phyloP scores from a whole-genome alignment of 2,329 filamentous ascomycete genomes.

The Colletotrichum tropicale region DNA sequence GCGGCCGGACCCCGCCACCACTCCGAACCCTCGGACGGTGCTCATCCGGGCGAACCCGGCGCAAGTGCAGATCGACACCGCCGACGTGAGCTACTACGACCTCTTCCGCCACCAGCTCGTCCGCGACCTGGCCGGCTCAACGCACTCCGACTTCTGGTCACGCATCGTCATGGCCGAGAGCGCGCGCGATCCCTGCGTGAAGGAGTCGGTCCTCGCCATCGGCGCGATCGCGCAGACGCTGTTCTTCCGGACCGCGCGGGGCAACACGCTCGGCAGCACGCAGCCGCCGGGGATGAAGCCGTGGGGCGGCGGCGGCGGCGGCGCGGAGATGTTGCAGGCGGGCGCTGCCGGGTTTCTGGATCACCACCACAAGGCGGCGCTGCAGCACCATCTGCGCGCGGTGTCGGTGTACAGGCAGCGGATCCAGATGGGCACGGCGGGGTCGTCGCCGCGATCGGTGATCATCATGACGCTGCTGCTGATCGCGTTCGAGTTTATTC shows the following conservation, averaged over 20 bases:
- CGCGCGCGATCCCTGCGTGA: slow-evolving; percentile 20
- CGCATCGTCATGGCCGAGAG: slow-evolving; percentile 23
- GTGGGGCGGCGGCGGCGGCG: background rate
- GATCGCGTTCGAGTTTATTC: slow-evolving; percentile 22
- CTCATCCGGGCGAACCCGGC: background rate
- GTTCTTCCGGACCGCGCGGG: background rate
- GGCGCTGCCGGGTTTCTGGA: background rate
- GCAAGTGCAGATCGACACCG: background rate
- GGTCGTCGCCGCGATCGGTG: slow-evolving; percentile 9
- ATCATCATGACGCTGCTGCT: slow-evolving; percentile 23
- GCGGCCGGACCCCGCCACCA: background rate
- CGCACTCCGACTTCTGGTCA: slow-evolving; percentile 25
- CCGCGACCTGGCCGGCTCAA: slow-evolving; percentile 22
- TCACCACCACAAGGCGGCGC: slow-evolving; percentile 13
- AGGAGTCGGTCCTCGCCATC: slow-evolving; percentile 24
- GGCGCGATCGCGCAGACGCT: slow-evolving; percentile 22
- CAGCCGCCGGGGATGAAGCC: background rate
- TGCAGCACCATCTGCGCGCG: slow-evolving; percentile 16
- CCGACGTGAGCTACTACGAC: slow-evolving; percentile 23
- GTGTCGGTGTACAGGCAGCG: slow-evolving; percentile 19
- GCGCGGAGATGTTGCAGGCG: background rate
- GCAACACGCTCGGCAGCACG: background rate
- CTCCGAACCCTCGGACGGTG: no score
- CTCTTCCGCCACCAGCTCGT: slow-evolving; percentile 23
- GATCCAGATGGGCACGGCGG: background rate